Evolutionary conservation across 2,329 filamentous ascomycete species (phyloP), one percentile per base, ranked within the genome.

Genomic region (Paramyrothecium roridum): DNA sequence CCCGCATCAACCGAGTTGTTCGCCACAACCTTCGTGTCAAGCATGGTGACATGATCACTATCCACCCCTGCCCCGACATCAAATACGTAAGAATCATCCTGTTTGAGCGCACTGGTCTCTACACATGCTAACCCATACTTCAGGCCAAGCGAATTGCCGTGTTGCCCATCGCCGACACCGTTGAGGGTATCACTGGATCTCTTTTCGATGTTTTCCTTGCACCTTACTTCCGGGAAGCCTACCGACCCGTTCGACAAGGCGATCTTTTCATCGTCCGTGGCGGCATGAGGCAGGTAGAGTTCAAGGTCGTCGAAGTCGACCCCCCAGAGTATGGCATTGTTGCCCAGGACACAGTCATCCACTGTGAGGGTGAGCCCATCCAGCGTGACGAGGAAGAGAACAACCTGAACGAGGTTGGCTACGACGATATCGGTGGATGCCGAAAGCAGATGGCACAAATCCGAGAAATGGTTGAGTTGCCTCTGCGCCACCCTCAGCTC

Each of bases 361-460:
- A 99, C 80, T 98, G 95, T 77, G 95, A 99, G 76, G 95, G 95
- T 61, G 93, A 74, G 57, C 74, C 75, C 19, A 97, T 99, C 67
- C 92, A 98, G 80, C 93, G 95, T 66, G 95, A 99, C 67, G 95
- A 99, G 69, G 95, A 99, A 76, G 95, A 99, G 82, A 96, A 96
- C 73, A 99, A 98, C 79, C 82, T 99, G 65, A 99, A 98, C 73
- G 95, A 99, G 77, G 95, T 99, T 63, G 95, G 95, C 50, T 99
- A 99, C 73, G 95, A 99, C 69, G 95, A 99, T 72, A 99, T 99
- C 77, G 95, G 95, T 84, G 95, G 95, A 65, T 98, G 95, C 85
- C 86, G 95, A 71, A 99, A 99, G 81, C 95, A 99, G 80, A 98
- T 99, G 95, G 95, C 95, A 61, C 95, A 99, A 82, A 96, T 99